Conservation (phyloP, 306 rosid species). For the Inga leiocalycina region DNA sequence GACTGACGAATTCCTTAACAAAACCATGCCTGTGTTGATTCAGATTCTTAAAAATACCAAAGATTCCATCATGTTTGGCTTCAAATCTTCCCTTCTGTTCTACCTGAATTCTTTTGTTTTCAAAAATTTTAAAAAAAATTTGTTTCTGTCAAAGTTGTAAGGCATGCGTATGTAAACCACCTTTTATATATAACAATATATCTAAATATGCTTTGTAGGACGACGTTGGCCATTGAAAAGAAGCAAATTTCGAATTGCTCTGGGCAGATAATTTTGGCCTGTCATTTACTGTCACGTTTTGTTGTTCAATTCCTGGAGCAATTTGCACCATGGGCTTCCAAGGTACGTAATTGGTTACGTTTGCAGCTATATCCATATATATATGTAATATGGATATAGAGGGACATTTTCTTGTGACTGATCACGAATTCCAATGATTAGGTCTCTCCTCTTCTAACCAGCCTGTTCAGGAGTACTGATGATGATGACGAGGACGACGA, state of each 20-base stretch:
- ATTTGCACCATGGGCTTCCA: background rate
- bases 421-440: slow-evolving; percentile 17
- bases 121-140: too few relatives aligned
- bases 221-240: too few relatives aligned
- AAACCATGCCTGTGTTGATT: slow-evolving; percentile 18
- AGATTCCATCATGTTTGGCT: slow-evolving; percentile 20
- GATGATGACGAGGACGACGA: too few relatives aligned
- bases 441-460: slow-evolving; percentile 19
- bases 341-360: slow-evolving; percentile 17
- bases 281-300: slow-evolving; percentile 16
- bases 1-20: background rate
- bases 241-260: background rate
- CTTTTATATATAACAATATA: background rate
- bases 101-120: background rate
- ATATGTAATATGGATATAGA: too few relatives aligned
- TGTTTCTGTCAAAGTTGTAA: background rate
- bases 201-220: background rate
- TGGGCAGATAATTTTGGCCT: background rate
- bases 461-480: background rate
- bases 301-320: slow-evolving; percentile 5
- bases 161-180: too few relatives aligned
- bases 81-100: background rate
- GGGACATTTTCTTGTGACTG: slow-evolving; percentile 16
- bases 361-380: background rate
- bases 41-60: background rate